A percentile compares a stretch with the other conserved stretches of the same genome.
phyloP scores from a whole-genome alignment of 805 yeast genomes.

The Spathaspora passalidarum region DNA sequence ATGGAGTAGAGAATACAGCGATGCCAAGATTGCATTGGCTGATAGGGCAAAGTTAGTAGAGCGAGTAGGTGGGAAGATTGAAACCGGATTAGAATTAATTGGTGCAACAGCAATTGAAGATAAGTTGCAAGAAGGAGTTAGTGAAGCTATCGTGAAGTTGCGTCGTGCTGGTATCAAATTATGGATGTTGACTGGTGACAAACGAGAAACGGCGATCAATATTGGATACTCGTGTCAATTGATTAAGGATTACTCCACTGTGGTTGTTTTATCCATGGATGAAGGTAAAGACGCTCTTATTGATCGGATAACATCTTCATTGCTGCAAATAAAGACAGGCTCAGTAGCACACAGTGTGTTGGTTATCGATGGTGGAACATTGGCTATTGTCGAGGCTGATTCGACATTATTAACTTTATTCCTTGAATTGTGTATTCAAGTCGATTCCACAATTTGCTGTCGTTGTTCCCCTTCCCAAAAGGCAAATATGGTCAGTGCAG shows the following conservation, averaged over 20 bases:
- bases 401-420: constrained; percentile 69
- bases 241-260: constrained; percentile 89
- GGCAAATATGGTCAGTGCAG: constrained; percentile 79
- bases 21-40: constrained; percentile 72
- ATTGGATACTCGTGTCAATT: constrained; percentile 93
- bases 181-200: constrained; percentile 99
- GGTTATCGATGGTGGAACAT: constrained; percentile 91
- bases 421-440: constrained; percentile 78
- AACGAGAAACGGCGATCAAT: constrained; percentile 95
- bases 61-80: constrained; percentile 68
- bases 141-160: constrained; percentile 88
- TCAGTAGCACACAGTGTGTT: constrained; percentile 90
- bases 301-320: constrained; percentile 70
- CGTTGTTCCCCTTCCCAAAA: constrained; percentile 97
- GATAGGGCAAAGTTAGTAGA: constrained; percentile 69
- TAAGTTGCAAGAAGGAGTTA: constrained; percentile 93
- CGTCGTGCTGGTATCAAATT: constrained; percentile 89
- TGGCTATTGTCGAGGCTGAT: constrained; percentile 70
- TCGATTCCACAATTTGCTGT: constrained; percentile 91
- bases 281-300: constrained; percentile 53
- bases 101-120: constrained; percentile 99
- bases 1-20: constrained; percentile 68
- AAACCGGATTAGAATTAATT: constrained; percentile 59
- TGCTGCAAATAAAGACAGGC: constrained; percentile 67
- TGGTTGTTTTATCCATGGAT: constrained; percentile 60